These are phyloP conservation scores for Colletotrichum gloeosporioides DNA, from an alignment of 2,329 filamentous ascomycete genomes.

Conservation along the genomic window DNA sequence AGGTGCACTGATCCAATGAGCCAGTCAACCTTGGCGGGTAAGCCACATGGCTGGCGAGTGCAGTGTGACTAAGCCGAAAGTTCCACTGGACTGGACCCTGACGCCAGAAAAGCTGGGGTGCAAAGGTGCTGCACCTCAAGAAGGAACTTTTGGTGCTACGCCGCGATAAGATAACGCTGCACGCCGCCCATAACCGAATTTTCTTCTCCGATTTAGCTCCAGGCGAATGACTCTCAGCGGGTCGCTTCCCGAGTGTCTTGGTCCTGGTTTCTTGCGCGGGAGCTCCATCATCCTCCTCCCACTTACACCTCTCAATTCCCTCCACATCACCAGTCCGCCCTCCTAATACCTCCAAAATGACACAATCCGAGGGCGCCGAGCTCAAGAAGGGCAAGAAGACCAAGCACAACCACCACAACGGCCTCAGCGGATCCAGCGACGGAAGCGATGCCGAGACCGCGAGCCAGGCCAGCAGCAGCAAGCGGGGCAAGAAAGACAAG, in stretches of 20 bases:
- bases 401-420: slow-evolving; percentile 29
- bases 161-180: slow-evolving; percentile 18
- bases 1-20: background rate
- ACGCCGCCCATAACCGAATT: slow-evolving; percentile 12
- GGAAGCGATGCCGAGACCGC: slow-evolving; percentile 19
- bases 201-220: slow-evolving; percentile 19
- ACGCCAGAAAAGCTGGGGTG: background rate
- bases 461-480: slow-evolving; percentile 21
- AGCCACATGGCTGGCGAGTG: background rate
- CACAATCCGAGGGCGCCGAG: slow-evolving; percentile 29
- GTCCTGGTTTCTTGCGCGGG: background rate
- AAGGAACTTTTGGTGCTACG: background rate
- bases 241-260: background rate
- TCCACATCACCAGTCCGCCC: background rate
- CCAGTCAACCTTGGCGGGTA: background rate
- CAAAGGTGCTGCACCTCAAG: background rate
- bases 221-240: slow-evolving; percentile 1
- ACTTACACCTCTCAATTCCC: slow-evolving; percentile 24
- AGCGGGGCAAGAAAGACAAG: slow-evolving; percentile 8
- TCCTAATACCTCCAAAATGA: slow-evolving; percentile 27
- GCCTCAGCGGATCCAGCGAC: slow-evolving; percentile 23
- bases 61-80: background rate
- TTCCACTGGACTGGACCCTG: background rate
- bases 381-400: slow-evolving; percentile 38
- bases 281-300: background rate